Conservation (phyloP, 495 filamentous ascomycete species). For the Trichoderma orchidacearum region DNA sequence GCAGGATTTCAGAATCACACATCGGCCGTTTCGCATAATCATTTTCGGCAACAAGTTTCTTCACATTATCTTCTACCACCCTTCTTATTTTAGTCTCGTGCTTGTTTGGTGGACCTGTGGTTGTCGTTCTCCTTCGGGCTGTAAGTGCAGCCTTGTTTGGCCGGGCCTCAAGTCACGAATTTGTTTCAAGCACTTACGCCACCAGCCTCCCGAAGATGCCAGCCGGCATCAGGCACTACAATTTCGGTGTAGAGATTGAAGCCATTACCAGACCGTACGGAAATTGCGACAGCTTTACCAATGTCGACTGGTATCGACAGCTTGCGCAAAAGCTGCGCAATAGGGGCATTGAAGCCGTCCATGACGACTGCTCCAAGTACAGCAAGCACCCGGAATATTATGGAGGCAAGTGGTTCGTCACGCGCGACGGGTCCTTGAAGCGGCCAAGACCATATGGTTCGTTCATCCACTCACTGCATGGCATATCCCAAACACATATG, state of each 20-base stretch:
- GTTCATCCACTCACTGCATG: background rate
- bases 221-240: slow-evolving; percentile 5
- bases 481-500: background rate
- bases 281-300: slow-evolving; percentile 1
- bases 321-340: slow-evolving; percentile 6
- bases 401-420: slow-evolving; percentile 6
- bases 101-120: background rate
- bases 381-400: slow-evolving; percentile 8
- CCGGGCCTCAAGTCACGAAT: background rate
- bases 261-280: slow-evolving; percentile 3
- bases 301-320: slow-evolving; percentile 7
- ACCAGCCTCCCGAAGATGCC: background rate
- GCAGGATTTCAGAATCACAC: background rate
- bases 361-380: slow-evolving; percentile 4
- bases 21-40: background rate
- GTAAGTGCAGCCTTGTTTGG: background rate
- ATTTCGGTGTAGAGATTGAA: slow-evolving; percentile 10
- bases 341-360: slow-evolving; percentile 2
- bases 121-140: background rate
- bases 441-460: slow-evolving; percentile 3
- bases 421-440: slow-evolving; percentile 4
- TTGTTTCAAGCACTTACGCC: background rate
- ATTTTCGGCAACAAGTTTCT: background rate
- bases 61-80: background rate
- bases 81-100: background rate